Percentiles rank a stretch among this genome's conserved stretches.
phyloP scores from a whole-genome alignment of 257 asterid genomes.

The Verbascum thapsus region DNA sequence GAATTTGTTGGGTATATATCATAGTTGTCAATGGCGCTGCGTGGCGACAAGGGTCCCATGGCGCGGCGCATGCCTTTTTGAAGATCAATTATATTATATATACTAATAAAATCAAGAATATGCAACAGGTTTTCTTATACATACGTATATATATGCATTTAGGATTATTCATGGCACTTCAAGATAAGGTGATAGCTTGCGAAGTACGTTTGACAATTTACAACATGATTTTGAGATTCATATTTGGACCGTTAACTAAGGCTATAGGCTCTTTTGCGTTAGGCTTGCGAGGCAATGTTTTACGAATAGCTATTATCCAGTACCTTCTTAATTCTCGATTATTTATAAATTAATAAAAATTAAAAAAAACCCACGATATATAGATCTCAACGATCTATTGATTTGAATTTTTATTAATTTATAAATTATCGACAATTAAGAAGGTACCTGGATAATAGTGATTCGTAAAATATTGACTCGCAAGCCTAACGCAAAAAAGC shows the following conservation, averaged over 20 bases:
- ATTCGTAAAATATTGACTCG: slow-evolving; percentile 47
- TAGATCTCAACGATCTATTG: no score
- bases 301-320: slow-evolving; percentile 60
- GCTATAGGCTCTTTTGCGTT: slow-evolving; percentile 48
- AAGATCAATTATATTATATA: no score
- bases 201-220: slow-evolving; percentile 46
- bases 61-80: no score
- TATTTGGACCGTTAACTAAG: slow-evolving; percentile 52
- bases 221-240: slow-evolving; percentile 60
- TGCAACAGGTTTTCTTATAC: no score
- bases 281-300: slow-evolving; percentile 53
- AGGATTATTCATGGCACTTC: slow-evolving; percentile 85
- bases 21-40: no score
- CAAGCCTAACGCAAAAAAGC: slow-evolving; percentile 52
- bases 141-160: neutral
- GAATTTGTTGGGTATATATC: neutral
- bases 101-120: no score
- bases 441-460: slow-evolving; percentile 56
- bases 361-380: no score
- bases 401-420: no score
- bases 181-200: slow-evolving; percentile 60
- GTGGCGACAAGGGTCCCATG: no score
- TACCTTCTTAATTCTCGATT: slow-evolving; percentile 26
- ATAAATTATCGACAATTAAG: no score
- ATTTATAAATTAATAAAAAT: no score